Percentiles rank a stretch among this genome's conserved stretches.
Evolutionary conservation across 768 basidiomycete genomes (phyloP).

Genomic region (Austroboletus festivus): DNA sequence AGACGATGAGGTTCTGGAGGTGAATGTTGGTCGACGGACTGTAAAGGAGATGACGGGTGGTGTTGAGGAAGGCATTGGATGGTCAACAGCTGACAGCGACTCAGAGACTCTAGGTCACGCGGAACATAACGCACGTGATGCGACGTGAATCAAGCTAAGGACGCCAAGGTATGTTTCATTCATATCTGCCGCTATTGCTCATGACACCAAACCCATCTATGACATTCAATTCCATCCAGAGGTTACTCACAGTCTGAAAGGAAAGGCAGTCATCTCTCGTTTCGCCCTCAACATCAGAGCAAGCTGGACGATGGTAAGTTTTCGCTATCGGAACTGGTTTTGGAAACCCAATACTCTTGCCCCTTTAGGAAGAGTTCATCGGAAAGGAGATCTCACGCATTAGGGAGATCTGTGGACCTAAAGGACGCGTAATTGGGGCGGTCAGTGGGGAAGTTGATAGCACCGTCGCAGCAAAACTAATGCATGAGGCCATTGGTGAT

Average conservation of each 20-base stretch:
- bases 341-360: neutral
- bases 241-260: conserved; percentile 90
- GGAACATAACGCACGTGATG: too few species aligned
- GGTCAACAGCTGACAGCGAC: too few species aligned
- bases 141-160: too few species aligned
- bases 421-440: conserved; percentile 95
- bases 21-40: conserved; percentile 72
- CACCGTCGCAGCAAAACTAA: conserved; percentile 96
- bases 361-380: conserved; percentile 86
- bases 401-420: conserved; percentile 88
- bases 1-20: conserved; percentile 59
- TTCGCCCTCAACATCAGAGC: conserved; percentile 75
- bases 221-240: conserved; percentile 99
- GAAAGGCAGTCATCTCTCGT: conserved; percentile 82
- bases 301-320: conserved; percentile 90
- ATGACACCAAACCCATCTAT: conserved; percentile 83
- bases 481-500: conserved; percentile 99
- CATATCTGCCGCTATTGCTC: conserved; percentile 93
- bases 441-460: conserved; percentile 98
- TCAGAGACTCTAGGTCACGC: too few species aligned
- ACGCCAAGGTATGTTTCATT: too few species aligned
- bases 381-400: conserved; percentile 95
- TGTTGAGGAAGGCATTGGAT: conserved; percentile 5
- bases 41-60: conserved; percentile 73
- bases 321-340: conserved; percentile 3